Base-by-base conservation (phyloP, 129 eudicot species). In the Pittosporum tobira region DNA sequence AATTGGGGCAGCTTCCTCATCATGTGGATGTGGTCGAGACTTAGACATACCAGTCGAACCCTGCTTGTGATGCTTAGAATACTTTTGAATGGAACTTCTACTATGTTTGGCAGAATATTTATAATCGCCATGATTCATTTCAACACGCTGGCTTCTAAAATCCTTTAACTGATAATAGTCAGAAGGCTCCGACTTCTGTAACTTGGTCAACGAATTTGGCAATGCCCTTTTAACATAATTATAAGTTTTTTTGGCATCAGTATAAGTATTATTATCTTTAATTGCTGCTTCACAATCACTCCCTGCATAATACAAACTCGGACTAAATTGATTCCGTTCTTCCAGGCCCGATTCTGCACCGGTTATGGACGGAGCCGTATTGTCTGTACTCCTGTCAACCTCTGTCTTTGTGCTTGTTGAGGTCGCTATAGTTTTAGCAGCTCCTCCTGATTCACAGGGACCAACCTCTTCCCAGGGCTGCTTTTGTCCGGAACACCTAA, bases 21-120 rank as follows among this genome's bases (percentile, higher is more conserved):
- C 58, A 48, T 54, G 54, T 56, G 37, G 45, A 43, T 56, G 66
- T 21, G 36, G 16, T 59, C 71, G 65, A 16, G 51, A 52, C 43
- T 19, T 61, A 22, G 47, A 38, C 37, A 26, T 55, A 55, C 13
- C 46, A 54, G 22, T 30, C 34, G 4, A 37, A 46, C 49, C 53
- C 68, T 64, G 50, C 18, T 16, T 64, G 45, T 48, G 50, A 64
- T 57, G 66, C 61, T 24, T 22, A 8, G 24, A 19, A 26, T 58
- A 51, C 36, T 52, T 48, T 42, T 27, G 59, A 34, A 72, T 28
- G 28, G 71, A 64, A 61, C 50, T 63, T 51, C 72, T 66, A 30
- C 72, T 66, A 30, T 44, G 51, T 62, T 74, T 77, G 38, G 71
- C 29, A 76, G 18, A 43, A 76, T 73, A 48, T 72, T 51, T 60